Base-by-base conservation (phyloP, 768 basidiomycete species). In the Rhodotorula graminis region DNA sequence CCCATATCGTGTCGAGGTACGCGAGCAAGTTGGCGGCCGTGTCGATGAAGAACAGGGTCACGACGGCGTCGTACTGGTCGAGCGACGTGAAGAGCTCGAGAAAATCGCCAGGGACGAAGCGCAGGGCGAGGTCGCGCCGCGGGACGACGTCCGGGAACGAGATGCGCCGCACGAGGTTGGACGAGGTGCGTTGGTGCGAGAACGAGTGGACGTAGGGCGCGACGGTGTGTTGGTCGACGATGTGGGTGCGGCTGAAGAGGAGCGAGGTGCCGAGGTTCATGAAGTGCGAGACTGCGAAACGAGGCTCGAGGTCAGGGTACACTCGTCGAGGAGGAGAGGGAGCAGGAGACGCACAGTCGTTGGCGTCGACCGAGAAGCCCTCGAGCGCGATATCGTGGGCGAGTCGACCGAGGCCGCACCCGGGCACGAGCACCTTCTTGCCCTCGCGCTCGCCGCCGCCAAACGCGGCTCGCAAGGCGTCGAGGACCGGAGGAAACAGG, bases 131-230 rank as follows among this genome's bases (percentile, higher is more conserved):
- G 31, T 63, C 67, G 27, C 50, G 42, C 16, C 33, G 27, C 0
- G 88, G 88, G 19, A 88, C 75, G 49, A 82, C 84, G 77, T 90
- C 88, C 0, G 89, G 89, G 75, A 89, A 88, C 1, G 78, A 70
- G 63, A 89, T 81, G 8, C 78, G 46, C 27, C 88, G 86, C 77
- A 89, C 87, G 5, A 87, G 78, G 19, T 83, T 79, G 23, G 82
- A 82, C 23, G 82, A 82, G 37, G 82, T 82, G 21, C 85, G 83
- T 75, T 89, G 87, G 78, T 90, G 88, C 27, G 88, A 89, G 80
- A 88, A 89, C 85, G 87, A 88, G 74, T 88, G 85, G 0, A 86
- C 83, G 76, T 86, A 89, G 0, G 89, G 89, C 56, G 85, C 84
- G 12, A 89, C 67, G 16, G 76, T 79, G 78, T 89, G 87, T 77